Evolutionary conservation across 331 rosid species (phyloP).

Genomic region (Saraca asoca): DNA sequence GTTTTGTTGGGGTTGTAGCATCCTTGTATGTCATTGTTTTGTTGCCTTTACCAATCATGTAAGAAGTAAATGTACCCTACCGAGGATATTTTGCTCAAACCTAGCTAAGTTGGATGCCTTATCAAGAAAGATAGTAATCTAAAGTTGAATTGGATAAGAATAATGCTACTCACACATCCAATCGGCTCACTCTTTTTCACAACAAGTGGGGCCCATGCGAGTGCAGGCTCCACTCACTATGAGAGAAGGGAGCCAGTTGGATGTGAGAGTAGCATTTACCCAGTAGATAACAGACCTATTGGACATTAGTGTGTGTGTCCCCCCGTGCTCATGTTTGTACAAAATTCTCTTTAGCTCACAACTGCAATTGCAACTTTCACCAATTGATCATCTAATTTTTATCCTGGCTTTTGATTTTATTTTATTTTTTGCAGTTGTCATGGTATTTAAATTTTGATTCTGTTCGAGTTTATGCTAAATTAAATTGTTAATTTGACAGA

Average conservation of each 20-base stretch:
- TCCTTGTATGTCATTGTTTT: too few relatives aligned
- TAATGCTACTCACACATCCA: too few relatives aligned
- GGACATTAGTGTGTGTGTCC: constrained; percentile 2
- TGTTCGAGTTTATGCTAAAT: constrained; percentile 10
- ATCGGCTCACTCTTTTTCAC: too few relatives aligned
- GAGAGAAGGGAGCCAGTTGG: too few relatives aligned
- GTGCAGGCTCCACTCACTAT: too few relatives aligned
- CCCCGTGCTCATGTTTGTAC: not conserved
- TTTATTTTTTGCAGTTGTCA: not conserved
- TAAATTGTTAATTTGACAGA: constrained; percentile 47
- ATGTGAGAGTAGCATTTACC: too few relatives aligned
- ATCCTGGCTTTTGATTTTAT: not conserved
- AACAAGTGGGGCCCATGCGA: too few relatives aligned
- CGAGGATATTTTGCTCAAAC: constrained; percentile 5
- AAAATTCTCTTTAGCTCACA: constrained; percentile 18
- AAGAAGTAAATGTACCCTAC: too few relatives aligned
- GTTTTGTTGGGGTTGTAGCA: too few relatives aligned
- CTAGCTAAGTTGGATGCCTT: not conserved
- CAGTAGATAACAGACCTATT: not conserved
- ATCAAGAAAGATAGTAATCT: not conserved
- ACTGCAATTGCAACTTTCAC: constrained; percentile 7
- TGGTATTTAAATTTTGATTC: not conserved
- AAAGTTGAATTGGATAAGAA: too few relatives aligned
- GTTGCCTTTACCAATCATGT: too few relatives aligned
- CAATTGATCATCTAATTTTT: not conserved